phyloP scores from a whole-genome alignment of 257 asterid genomes.

The Solanum lignicaule region DNA sequence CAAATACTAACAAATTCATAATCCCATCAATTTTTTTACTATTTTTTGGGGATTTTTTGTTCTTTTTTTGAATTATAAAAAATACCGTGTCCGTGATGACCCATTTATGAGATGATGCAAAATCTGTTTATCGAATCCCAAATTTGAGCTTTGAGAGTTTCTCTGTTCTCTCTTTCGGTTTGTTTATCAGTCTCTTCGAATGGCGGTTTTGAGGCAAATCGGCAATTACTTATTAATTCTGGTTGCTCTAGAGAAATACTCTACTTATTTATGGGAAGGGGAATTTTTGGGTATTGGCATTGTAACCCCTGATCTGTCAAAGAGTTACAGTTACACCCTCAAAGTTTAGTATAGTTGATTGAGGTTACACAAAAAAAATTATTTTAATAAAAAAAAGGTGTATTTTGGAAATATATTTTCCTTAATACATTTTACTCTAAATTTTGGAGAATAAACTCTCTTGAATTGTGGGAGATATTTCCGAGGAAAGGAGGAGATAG shows the following conservation, averaged over 20 bases:
- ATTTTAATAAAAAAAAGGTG: neutral
- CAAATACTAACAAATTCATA: neutral
- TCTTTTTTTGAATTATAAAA: neutral
- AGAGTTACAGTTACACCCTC: neutral
- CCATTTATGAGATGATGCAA: neutral
- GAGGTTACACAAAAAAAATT: neutral
- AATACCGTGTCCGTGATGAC: neutral
- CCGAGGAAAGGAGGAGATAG: neutral
- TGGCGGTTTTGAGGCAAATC: neutral
- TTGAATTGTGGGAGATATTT: neutral
- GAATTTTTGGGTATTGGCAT: neutral
- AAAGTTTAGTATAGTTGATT: neutral
- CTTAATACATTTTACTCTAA: neutral
- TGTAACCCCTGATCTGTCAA: neutral
- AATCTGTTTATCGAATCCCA: neutral
- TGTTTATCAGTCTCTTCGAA: neutral
- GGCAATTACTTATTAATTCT: neutral
- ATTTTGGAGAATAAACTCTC: neutral
- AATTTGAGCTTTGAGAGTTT: neutral
- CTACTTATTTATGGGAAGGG: neutral
- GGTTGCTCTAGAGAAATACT: neutral
- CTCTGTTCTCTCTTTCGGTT: neutral
- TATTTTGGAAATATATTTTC: neutral
- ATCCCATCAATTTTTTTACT: neutral
- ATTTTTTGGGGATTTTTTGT: neutral